A percentile compares a stretch with the other conserved stretches of the same genome.
Evolutionary conservation across 768 basidiomycete genomes (phyloP).

Genomic region (Pulveroboletus ravenelii): DNA sequence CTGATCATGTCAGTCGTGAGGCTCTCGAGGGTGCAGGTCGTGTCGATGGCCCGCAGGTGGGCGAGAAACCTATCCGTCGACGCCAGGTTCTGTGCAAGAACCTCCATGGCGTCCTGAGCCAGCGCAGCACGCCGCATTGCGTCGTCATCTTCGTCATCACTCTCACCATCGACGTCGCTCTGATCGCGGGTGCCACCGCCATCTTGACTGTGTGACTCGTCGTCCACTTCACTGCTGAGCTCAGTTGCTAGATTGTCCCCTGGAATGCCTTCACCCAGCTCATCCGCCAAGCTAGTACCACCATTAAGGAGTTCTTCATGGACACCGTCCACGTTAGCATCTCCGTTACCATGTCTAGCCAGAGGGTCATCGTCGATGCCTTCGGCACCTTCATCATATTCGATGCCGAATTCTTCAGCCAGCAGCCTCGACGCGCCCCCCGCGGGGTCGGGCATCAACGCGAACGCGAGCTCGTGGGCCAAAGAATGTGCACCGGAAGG

Average conservation of each 20-base stretch:
- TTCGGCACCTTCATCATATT: slow-evolving; percentile 84
- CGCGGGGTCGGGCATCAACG: slow-evolving; percentile 83
- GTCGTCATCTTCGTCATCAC: slow-evolving; percentile 29
- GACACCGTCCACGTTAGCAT: slow-evolving; percentile 26
- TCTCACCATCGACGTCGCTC: slow-evolving; percentile 6
- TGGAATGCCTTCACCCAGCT: slow-evolving; percentile 28
- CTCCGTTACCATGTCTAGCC: slow-evolving; percentile 25
- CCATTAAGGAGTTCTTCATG: slow-evolving; percentile 27
- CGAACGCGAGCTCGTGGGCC: slow-evolving; percentile 83
- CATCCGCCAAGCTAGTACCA: slow-evolving; percentile 40
- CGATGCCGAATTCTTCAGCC: slow-evolving; percentile 86
- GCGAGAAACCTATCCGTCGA: slow-evolving; percentile 74
- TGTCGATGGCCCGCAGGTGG: slow-evolving; percentile 67
- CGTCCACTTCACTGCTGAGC: slow-evolving; percentile 18
- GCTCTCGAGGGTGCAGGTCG: slow-evolving; percentile 49
- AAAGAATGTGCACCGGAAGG: slow-evolving; percentile 52
- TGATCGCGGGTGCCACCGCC: slow-evolving; percentile 11
- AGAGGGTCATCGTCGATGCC: slow-evolving; percentile 50
- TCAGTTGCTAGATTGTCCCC: slow-evolving; percentile 23
- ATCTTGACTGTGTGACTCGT: slow-evolving; percentile 11
- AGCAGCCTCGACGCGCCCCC: slow-evolving; percentile 65
- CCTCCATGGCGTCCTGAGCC: slow-evolving; percentile 60
- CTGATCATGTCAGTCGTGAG: slow-evolving; percentile 76
- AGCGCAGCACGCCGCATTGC: slow-evolving; percentile 19
- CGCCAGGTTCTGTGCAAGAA: slow-evolving; percentile 68